These are phyloP conservation scores for Paramecium sexaurelia DNA, from an alignment of 73 alveolate species.

Conservation along the genomic window DNA sequence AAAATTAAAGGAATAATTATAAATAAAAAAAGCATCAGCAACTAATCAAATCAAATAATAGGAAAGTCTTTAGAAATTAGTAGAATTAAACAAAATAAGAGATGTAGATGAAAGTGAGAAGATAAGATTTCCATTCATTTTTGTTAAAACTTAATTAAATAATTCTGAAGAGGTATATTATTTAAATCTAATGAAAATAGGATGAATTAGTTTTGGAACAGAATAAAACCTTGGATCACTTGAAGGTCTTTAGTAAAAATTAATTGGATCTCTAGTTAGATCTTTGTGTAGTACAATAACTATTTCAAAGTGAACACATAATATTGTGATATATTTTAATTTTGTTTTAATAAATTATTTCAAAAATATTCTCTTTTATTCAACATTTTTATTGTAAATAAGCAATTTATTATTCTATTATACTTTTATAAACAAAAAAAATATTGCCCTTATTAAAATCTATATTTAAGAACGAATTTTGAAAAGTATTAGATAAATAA, in stretches of 20 bases:
- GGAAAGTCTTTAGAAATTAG: background rate
- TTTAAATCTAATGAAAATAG: background rate
- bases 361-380: too few relatives aligned
- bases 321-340: background rate
- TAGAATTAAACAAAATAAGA: constrained; percentile 5
- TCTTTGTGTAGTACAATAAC: background rate
- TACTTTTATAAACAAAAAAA: constrained; percentile 23
- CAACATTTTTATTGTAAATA: background rate
- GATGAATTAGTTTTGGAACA: constrained; percentile 30
- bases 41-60: background rate
- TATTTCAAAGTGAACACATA: background rate
- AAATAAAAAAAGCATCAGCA: background rate
- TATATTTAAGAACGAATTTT: too few relatives aligned
- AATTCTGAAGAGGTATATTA: background rate
- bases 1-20: constrained; percentile 27
- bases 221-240: background rate
- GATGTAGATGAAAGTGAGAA: constrained; percentile 9
- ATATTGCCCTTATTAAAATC: too few relatives aligned
- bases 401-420: background rate
- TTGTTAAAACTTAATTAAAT: background rate
- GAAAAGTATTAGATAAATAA: too few relatives aligned
- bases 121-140: background rate
- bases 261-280: background rate
- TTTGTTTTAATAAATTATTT: background rate
- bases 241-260: constrained; percentile 15